Percentiles rank a stretch among this genome's conserved stretches.
These are phyloP conservation scores for Eutrema salsugineum DNA, from an alignment of 441 rosid genomes.

Conservation along the genomic window DNA sequence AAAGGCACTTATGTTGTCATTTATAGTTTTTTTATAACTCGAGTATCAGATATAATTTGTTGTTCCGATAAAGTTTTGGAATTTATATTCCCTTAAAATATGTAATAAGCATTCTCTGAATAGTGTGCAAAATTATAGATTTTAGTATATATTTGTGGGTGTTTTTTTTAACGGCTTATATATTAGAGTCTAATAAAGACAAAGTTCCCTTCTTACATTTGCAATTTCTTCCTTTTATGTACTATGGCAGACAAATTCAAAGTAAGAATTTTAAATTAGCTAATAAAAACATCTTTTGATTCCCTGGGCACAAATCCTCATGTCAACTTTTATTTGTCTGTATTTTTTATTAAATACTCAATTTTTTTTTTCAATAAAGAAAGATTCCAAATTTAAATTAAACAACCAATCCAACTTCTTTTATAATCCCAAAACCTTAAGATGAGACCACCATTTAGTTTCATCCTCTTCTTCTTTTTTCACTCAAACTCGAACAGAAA, in stretches of 20 bases:
- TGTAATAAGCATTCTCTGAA: neutral
- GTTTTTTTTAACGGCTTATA: no score
- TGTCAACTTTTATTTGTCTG: constrained; percentile 28
- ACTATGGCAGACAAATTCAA: constrained; percentile 36
- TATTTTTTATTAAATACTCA: neutral
- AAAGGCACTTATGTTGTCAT: neutral
- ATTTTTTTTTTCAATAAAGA: constrained; percentile 14
- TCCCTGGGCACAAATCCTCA: constrained; percentile 30
- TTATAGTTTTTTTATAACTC: neutral
- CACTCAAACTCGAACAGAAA: constrained; percentile 29
- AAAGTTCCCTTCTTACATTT: constrained; percentile 5
- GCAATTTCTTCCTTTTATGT: constrained; percentile 14
- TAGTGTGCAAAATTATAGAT: neutral
- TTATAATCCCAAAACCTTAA: constrained; percentile 36
- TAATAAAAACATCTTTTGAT: constrained; percentile 35
- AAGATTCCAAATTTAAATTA: constrained; percentile 21
- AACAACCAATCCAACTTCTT: constrained; percentile 29
- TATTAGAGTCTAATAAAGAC: constrained; percentile 12
- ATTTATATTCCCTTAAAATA: neutral
- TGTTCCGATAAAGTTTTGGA: neutral
- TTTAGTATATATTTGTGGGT: no score
- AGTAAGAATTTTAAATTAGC: constrained; percentile 19
- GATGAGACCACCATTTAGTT: constrained; percentile 25
- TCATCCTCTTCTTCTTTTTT: constrained; percentile 20
- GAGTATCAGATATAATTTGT: constrained; percentile 12